phyloP scores from a whole-genome alignment of 139 green algal genomes.

The Deuterostichococcus epilithicus region DNA sequence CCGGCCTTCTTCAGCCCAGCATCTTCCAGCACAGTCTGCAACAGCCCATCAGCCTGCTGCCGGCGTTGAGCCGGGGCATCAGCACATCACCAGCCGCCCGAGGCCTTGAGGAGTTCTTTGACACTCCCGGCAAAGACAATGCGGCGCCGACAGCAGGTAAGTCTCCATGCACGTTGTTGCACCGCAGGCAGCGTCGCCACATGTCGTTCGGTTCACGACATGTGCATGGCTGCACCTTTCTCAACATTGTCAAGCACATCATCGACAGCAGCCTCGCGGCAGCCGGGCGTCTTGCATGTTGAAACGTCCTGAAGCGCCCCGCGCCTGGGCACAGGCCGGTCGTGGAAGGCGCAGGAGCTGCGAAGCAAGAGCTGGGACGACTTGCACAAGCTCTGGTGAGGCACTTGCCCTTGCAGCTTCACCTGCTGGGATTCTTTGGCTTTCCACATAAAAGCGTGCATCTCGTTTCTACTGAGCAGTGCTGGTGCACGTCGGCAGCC shows the following conservation, averaged over 20 bases:
- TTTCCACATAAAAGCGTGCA: background rate
- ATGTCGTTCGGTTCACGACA: no score
- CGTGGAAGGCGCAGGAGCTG: slow-evolving; percentile 30
- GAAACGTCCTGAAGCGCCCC: background rate
- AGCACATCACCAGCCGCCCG: background rate
- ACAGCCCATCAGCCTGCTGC: no score
- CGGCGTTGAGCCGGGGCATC: no score
- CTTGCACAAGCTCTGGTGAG: slow-evolving; percentile 40
- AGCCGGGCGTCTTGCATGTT: background rate
- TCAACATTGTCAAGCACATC: background rate
- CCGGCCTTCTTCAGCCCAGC: no score
- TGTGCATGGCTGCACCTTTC: background rate
- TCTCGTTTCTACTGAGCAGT: background rate
- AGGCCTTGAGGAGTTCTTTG: slow-evolving; percentile 29
- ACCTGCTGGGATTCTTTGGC: no score
- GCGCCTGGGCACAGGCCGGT: slow-evolving; percentile 3
- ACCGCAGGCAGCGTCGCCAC: no score
- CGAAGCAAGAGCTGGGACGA: slow-evolving; percentile 41
- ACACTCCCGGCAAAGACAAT: slow-evolving; percentile 4
- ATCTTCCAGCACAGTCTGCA: no score
- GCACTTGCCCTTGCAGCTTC: no score
- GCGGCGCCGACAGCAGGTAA: slow-evolving; percentile 9
- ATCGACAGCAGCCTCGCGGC: background rate
- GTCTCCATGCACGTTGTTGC: background rate
- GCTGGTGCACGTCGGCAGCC: background rate